Conservation (phyloP, 2,329 filamentous ascomycete genomes). For the Fusarium robinianum region DNA sequence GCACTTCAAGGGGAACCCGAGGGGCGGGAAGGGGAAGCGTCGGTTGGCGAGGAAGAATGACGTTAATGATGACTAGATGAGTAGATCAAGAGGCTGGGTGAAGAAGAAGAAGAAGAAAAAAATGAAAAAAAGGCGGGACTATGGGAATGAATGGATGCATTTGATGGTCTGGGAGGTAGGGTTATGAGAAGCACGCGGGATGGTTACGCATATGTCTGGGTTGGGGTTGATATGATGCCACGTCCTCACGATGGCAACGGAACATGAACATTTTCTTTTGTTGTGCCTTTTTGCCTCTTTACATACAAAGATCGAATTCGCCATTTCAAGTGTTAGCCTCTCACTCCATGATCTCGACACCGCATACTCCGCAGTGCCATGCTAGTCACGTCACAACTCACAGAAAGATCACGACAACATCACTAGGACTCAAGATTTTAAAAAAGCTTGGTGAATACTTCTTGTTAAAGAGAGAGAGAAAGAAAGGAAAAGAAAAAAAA, state of each 20-base stretch:
- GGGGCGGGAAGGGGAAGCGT: conserved; percentile 59
- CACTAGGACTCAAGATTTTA: neutral
- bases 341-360: too few species aligned
- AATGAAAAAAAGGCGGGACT: conserved; percentile 52
- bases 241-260: conserved; percentile 18
- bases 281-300: conserved; percentile 3
- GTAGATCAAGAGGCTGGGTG: conserved; percentile 44
- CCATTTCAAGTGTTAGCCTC: too few species aligned
- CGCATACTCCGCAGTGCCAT: too few species aligned
- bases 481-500: conserved; percentile 13
- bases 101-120: conserved; percentile 39
- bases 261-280: conserved; percentile 28
- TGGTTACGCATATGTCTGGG: too few species aligned
- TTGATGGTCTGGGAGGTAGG: conserved; percentile 20
- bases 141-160: conserved; percentile 52
- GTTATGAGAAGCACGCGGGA: conserved; percentile 18
- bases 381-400: too few species aligned
- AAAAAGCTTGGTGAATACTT: neutral
- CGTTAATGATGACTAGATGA: conserved; percentile 30
- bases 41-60: conserved; percentile 24
- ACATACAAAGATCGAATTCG: neutral
- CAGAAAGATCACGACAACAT: neutral
- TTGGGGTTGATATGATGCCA: conserved; percentile 30
- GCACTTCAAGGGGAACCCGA: conserved; percentile 84
- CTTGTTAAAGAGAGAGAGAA: too few species aligned